Base-by-base conservation (phyloP, 2,329 filamentous ascomycete genomes). In the Bipolaris gigantea region DNA sequence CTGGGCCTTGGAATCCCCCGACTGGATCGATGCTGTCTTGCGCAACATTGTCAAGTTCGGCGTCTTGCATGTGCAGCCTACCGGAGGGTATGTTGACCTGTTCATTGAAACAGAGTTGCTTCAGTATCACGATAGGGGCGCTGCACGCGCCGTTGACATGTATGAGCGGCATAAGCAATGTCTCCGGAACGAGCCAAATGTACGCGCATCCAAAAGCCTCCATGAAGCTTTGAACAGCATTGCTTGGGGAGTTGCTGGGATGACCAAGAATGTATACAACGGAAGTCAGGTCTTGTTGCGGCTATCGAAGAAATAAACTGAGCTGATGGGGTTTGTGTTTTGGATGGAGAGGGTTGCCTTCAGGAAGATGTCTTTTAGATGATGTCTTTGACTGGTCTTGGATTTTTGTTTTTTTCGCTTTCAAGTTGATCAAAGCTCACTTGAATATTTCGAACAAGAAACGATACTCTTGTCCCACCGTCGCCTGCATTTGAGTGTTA, bases 61-160 rank as follows among this genome's bases (percentile, higher is more conserved):
- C 9, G 30, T 57, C 1, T 38, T 57, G 25, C 38, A 35, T 7
- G 41, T 5, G 4, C 42, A 51, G 41, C 55, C 50, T 8, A 10
- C 25, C 0, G 55, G 55, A 11, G 51, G 50, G 1, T 44, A 54
- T 8, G 50, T 54, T 4, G 11, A 30, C 5, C 8, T 51, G 6
- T 51, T 54, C 40, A 53, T 56, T 15, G 43, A 54, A 16, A 54
- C 55, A 4, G 44, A 55, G 44, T 32, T 57, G 39, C 16, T 49
- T 2, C n/a, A 8, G 32, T 19, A 34, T 5, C 18, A 27, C 36
- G 35, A 48, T 13, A 16, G 21, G 7, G 13, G n/a, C 10, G 35
- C 16, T 27, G 9, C n/a, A 30, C 18, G 33, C 13, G 1, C 49
- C 1, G 5, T 49, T 3, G 23, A 23, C 2, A 38, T 42, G 16